Evolutionary conservation across 805 yeast species (phyloP).

Genomic region (Kazachstania africana): DNA sequence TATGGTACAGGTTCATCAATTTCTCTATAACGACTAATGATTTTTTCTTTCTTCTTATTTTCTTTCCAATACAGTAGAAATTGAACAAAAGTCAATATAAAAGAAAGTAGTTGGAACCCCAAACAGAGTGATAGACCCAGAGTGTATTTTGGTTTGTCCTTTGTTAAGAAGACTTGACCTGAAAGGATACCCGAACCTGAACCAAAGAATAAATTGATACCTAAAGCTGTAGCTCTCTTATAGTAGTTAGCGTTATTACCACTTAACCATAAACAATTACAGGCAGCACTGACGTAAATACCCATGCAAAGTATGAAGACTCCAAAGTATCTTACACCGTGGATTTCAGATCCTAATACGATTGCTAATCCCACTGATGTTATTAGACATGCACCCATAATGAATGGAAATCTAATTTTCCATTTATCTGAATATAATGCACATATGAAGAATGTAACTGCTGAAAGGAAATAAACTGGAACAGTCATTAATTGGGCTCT

Average conservation of each 20-base stretch:
- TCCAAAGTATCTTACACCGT: constrained; percentile 30
- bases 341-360: constrained; percentile 21
- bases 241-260: constrained; percentile 31
- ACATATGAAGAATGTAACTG: constrained; percentile 49
- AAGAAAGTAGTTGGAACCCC: constrained; percentile 33
- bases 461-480: constrained; percentile 75
- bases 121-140: constrained; percentile 32
- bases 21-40: constrained; percentile 24
- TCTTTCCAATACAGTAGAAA: constrained; percentile 24
- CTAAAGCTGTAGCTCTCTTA: constrained; percentile 31
- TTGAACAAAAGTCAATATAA: constrained; percentile 27
- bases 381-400: constrained; percentile 25
- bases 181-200: constrained; percentile 29
- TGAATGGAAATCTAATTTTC: constrained; percentile 34
- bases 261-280: constrained; percentile 30
- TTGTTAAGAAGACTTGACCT: constrained; percentile 27
- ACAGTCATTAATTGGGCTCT: constrained; percentile 72
- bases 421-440: constrained; percentile 52
- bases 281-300: constrained; percentile 30
- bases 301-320: constrained; percentile 30
- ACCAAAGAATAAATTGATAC: constrained; percentile 28
- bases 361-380: constrained; percentile 26
- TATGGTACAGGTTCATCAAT: constrained; percentile 26
- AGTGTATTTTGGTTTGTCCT: constrained; percentile 31
- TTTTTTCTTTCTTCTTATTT: constrained; percentile 26